phyloP scores from a whole-genome alignment of 768 basidiomycete genomes.

The Tylopilus cervinicoccineus region DNA sequence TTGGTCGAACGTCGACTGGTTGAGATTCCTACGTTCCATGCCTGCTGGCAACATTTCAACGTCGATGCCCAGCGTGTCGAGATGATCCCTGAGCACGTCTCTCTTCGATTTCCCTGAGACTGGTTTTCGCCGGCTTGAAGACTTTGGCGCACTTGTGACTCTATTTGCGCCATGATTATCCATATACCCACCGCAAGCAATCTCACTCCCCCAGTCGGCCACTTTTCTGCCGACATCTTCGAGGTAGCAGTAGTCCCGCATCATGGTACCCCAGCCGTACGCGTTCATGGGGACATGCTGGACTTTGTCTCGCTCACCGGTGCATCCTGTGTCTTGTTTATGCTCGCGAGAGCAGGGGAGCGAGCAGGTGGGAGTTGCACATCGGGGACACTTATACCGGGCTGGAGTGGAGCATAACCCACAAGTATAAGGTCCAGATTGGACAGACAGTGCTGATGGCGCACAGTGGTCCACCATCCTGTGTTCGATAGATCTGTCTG shows the following conservation, averaged over 20 bases:
- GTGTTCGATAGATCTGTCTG: too few relatives aligned
- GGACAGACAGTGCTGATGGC: constrained; percentile 11
- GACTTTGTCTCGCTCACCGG: constrained; percentile 69
- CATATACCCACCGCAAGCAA: constrained; percentile 56
- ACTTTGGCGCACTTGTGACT: constrained; percentile 13
- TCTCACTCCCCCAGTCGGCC: constrained; percentile 69
- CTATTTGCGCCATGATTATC: constrained; percentile 20
- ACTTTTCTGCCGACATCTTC: constrained; percentile 79
- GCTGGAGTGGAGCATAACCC: constrained; percentile 46
- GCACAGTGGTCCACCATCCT: constrained; percentile 8
- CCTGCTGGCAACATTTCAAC: constrained; percentile 75
- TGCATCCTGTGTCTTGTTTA: constrained; percentile 58
- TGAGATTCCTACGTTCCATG: constrained; percentile 74
- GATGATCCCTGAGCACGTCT: constrained; percentile 63
- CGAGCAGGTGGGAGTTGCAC: constrained; percentile 69
- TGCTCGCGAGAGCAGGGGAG: constrained; percentile 63
- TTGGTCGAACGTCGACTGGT: constrained; percentile 80
- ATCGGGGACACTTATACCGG: constrained; percentile 80
- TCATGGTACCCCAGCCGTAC: constrained; percentile 83
- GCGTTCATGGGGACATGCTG: constrained; percentile 77
- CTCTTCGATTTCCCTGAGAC: constrained; percentile 46
- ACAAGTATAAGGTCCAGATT: constrained; percentile 37
- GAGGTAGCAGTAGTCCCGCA: constrained; percentile 84
- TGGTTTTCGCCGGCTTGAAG: constrained; percentile 27
- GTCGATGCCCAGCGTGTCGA: constrained; percentile 64